Base-by-base conservation (phyloP, 2,329 filamentous ascomycete genomes). In the Trichophyton benhamiae region DNA sequence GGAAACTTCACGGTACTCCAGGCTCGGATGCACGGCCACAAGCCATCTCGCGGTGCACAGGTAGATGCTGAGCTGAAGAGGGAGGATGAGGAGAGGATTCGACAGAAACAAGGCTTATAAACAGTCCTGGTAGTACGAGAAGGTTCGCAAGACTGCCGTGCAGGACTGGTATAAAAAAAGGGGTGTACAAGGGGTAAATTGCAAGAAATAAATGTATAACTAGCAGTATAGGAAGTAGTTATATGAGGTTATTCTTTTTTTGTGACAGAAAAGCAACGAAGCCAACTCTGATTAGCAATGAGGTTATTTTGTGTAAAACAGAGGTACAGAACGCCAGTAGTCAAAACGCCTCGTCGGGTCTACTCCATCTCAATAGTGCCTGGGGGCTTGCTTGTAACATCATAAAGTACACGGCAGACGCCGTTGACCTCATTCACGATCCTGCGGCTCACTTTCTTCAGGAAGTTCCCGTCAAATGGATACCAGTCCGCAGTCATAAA, bases 351-450 rank as follows among this genome's bases (percentile, higher is more conserved):
- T 36, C n/a, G 3, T 27, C 27, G 3, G 20, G 33, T 38, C 53
- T 65, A 89, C 75, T 89, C 85, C 77, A 89, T 82, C 77, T 89
- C 87, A 69, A 89, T 88, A 1, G 86, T 89, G 63, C 83, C 84
- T 44, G 84, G 84, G 58, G 84, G 84, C 75, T 87, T 58, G 22
- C 25, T 58, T 17, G 59, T 59, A 42, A 82, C 77, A 76, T 68
- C 62, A 52, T 73, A 67, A 7, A 84, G 77, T 30, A 91, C 87
- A 33, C 87, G 77, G 66, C 82, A 83, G 30, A 91, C 83, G 9
- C 87, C 87, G 60, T 86, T 78, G 0, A 90, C 86, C 73, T 89
- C 86, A 68, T 90, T 91, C 61, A 88, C 82, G 67, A 91, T 91
- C 63, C 86, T 78, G 15, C 78, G 80, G 57, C 80, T 81, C 33